Conservation (phyloP, 2,329 filamentous ascomycete genomes). For the Pseudocercospora fuligena region DNA sequence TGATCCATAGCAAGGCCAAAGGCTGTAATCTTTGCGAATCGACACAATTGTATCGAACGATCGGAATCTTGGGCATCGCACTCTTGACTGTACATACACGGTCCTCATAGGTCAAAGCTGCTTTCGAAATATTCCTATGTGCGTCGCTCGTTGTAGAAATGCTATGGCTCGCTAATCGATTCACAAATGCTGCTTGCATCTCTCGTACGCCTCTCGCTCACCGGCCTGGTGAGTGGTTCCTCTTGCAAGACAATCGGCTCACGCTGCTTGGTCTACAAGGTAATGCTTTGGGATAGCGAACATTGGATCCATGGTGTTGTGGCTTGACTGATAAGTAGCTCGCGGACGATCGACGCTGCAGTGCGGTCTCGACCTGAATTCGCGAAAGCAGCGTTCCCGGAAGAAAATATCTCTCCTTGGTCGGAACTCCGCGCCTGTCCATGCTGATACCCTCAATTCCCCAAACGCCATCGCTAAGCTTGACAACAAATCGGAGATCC, state of each 20-base stretch:
- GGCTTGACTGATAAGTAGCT: not conserved
- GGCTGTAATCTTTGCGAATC: too few relatives aligned
- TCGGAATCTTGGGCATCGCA: not conserved
- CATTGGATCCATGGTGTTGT: not conserved
- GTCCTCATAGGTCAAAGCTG: not conserved
- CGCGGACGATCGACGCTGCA: not conserved
- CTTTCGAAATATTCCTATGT: not conserved
- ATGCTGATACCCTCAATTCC: not conserved
- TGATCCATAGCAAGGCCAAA: too few relatives aligned
- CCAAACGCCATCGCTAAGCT: slow-evolving; percentile 33
- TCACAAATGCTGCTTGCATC: not conserved
- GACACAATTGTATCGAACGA: too few relatives aligned
- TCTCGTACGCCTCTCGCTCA: not conserved
- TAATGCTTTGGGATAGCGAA: not conserved
- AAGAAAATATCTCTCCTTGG: not conserved
- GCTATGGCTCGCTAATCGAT: not conserved
- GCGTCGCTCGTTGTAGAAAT: not conserved
- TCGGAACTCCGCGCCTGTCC: not conserved
- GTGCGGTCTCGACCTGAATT: not conserved
- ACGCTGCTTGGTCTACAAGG: not conserved
- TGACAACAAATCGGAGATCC: not conserved
- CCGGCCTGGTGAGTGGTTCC: not conserved
- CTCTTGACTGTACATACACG: not conserved
- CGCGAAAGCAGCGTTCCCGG: not conserved
- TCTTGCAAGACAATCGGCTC: not conserved